Conservation (phyloP, 2,329 filamentous ascomycete genomes). For the Camillea tinctor region DNA sequence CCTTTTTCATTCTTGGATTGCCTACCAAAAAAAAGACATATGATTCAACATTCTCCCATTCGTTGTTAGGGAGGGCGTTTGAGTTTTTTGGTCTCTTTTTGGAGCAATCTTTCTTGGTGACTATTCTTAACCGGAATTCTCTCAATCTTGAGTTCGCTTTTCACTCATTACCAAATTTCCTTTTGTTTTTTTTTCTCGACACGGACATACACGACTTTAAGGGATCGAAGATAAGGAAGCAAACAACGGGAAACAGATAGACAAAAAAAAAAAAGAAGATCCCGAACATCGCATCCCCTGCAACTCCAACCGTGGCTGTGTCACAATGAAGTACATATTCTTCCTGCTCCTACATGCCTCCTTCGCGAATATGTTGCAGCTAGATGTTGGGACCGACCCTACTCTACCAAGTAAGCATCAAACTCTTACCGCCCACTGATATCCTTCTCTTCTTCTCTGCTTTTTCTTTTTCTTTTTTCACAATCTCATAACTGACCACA, state of each 20-base stretch:
- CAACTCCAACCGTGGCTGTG: not conserved
- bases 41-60: constrained; percentile 23
- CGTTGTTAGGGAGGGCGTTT: constrained; percentile 2
- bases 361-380: constrained; percentile 19
- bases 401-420: constrained; percentile 22
- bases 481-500: constrained; percentile 7
- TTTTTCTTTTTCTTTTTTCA: not conserved
- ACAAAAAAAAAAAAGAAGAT: constrained; percentile 6
- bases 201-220: constrained; percentile 26
- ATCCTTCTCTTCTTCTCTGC: too few species aligned
- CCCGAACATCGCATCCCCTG: not conserved
- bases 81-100: constrained; percentile 2
- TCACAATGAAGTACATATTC: constrained; percentile 20
- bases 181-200: constrained; percentile 12
- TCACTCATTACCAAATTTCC: constrained; percentile 9
- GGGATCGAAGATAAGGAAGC: constrained; percentile 24
- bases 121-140: constrained; percentile 23
- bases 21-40: constrained; percentile 13
- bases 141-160: constrained; percentile 4
- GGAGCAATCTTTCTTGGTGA: constrained; percentile 33
- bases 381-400: constrained; percentile 17
- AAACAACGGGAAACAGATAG: constrained; percentile 1
- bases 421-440: too few species aligned
- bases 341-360: constrained; percentile 16
- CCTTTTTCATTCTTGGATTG: constrained; percentile 56